A percentile compares a stretch with the other conserved stretches of the same genome.
phyloP scores from a whole-genome alignment of 176 grass and related monocot genomes.

The Cenchrus fungigraminus region DNA sequence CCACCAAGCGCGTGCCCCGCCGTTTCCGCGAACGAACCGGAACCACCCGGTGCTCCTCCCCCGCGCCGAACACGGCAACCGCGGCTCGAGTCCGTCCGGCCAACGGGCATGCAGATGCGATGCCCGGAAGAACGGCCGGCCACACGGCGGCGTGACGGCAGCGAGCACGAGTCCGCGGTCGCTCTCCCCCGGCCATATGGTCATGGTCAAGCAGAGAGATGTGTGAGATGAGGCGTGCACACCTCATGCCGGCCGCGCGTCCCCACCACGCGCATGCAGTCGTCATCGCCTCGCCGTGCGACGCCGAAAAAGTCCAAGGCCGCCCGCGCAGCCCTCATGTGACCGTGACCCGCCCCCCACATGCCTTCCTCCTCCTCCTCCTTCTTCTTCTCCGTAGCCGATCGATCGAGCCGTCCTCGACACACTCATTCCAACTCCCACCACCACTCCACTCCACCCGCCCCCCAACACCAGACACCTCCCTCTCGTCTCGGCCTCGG shows the following conservation, averaged over 20 bases:
- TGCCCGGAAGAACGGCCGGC: not conserved
- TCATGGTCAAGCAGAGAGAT: too few relatives aligned
- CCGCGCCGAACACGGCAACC: not conserved
- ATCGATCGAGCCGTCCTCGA: not conserved
- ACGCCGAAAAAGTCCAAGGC: not conserved
- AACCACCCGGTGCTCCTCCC: too few relatives aligned
- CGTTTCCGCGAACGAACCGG: not conserved
- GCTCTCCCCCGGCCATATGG: too few relatives aligned
- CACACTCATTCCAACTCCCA: not conserved
- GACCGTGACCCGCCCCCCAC: slow-evolving; percentile 8
- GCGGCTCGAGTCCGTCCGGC: too few relatives aligned
- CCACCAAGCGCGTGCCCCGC: not conserved
- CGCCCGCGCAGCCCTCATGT: slow-evolving; percentile 18
- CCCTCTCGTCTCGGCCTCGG: too few relatives aligned
- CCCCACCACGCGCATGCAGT: not conserved
- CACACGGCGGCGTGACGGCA: not conserved
- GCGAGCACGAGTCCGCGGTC: not conserved
- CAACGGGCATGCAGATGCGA: too few relatives aligned
- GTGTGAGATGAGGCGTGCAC: too few relatives aligned
- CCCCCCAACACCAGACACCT: not conserved
- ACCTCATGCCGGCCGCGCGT: not conserved
- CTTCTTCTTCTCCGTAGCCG: not conserved
- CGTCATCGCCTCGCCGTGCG: not conserved
- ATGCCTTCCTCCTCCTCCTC: not conserved
- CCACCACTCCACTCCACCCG: not conserved